A percentile compares a stretch with the other conserved stretches of the same genome.
Conservation (phyloP, 768 basidiomycete species). For the Kwoniella bestiolae region DNA sequence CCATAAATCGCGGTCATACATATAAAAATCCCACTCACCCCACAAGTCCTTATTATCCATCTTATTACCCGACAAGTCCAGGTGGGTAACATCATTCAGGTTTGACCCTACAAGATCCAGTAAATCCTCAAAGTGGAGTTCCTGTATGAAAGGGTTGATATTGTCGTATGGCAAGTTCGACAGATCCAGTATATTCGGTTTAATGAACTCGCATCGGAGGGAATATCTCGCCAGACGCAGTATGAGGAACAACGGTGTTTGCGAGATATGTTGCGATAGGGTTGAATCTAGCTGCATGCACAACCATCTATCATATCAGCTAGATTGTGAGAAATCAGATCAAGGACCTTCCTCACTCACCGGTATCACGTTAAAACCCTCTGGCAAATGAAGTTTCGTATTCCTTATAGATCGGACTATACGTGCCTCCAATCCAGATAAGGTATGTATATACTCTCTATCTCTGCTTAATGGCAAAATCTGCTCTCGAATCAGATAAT, state of each 20-base stretch:
- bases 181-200: conserved; percentile 15
- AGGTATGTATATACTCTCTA: conserved; percentile 7
- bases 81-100: background rate
- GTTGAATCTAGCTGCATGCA: background rate
- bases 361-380: background rate
- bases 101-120: conserved; percentile 3
- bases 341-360: background rate
- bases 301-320: too few species aligned
- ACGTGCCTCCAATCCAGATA: conserved; percentile 6
- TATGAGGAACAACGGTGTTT: background rate
- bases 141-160: background rate
- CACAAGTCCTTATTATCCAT: background rate
- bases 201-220: background rate
- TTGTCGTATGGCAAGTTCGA: conserved; percentile 5
- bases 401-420: conserved; percentile 2
- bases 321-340: too few species aligned
- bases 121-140: conserved; percentile 2
- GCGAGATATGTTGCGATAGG: background rate
- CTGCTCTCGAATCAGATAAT: background rate
- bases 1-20: too few species aligned
- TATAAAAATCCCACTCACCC: too few species aligned
- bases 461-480: background rate
- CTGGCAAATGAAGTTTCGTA: background rate
- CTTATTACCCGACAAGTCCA: conserved; percentile 22
- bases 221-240: conserved; percentile 8